Evolutionary conservation across 441 rosid species (phyloP), one percentile per base, ranked within the genome.

Genomic region (Flueggea neowawraea): DNA sequence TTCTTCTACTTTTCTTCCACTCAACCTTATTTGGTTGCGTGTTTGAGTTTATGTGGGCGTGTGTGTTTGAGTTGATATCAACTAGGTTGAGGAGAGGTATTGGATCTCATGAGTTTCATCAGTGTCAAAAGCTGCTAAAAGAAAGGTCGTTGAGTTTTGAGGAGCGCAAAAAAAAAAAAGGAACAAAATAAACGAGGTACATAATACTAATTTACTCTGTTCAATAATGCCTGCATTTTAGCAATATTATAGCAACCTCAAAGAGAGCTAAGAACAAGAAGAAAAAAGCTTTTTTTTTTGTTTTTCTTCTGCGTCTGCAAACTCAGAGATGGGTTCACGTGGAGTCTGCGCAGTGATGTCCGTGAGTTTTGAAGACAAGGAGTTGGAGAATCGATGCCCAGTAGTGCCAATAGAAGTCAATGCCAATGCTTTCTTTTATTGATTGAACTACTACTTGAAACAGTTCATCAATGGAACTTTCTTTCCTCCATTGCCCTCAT

Each of bases 261-360:
- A 22, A 22, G 28, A 22, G 28, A 22, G 28, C 28, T 22, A 2
- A 22, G 28, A 22, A 22, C 28, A 22, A 22, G 1, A 22, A 22
- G 62, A 62, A 51, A 65, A 67, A 64, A 72, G 66, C 75, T 77
- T 64, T 32, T 61, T 65, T 58, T 49, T 65, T 58, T 49, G 17
- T 69, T 65, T 44, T 17, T 55, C 70, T 45, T 78, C 16, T 61
- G 28, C 28, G 58, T 61, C 86, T 70, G 78, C 69, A 67, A 67
- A 58, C 68, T 58, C 69, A 72, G 84, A 69, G 80, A 58, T 77
- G 80, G 52, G 69, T 78, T 78, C 90, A 79, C 93, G 88, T 84
- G 88, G 76, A 60, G 65, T 44, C 65, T 70, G 61, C 43, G 63
- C 75, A 63, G 80, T 61, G 54, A 49, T 78, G 79, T 80, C 84